Base-by-base conservation (phyloP, 2,329 filamentous ascomycete genomes). In the Paraphoma chrysanthemicola region DNA sequence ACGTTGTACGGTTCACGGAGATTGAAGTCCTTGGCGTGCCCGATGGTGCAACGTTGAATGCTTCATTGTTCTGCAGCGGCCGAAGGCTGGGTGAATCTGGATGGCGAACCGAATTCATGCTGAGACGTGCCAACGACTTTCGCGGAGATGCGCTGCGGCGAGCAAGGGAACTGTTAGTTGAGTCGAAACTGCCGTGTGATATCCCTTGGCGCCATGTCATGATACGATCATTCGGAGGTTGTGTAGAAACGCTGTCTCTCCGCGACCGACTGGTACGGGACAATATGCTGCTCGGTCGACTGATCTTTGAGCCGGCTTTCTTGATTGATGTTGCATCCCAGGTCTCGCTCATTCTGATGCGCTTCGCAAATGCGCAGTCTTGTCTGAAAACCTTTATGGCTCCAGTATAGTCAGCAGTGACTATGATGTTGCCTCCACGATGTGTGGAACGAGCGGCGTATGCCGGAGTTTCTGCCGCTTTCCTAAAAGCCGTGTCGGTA, bases 361-460 rank as follows among this genome's bases (percentile, higher is more conserved):
- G 88, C 77, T 96, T 97, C 47, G 83, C 78, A 66, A 86, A 92
- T 0, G 94, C 95, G 72, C 94, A 97, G 73, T 99, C 95, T 76
- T 98, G 94, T 17, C 95, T 87, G 72, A 97, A 97, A 0, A 98
- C 90, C 73, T 97, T 97, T 78, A 99, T 95, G 28, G 88, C 86
- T 36, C 95, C 95, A 0, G 87, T 88, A 67, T 92, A 92, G 73
- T 97, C 94, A 1, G 93, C 91, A 0, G 94, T 96, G 48, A 98
- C 86, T 53, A 99, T 89, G 60, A 99, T 97, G 68, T 97, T 92
- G 28, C 95, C 95, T 57, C 89, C 88, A 12, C 82, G 80, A 72
- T 99, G 95, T 14, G 84, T 85, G 6, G 88, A 90, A 14, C 93
- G 88, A 10, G 91, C 85, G 36, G 93, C 77, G 68, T 96, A 97